These are phyloP conservation scores for Geranomyces variabilis DNA, from an alignment of 192 early-diverging fungal genomes.

Conservation along the genomic window DNA sequence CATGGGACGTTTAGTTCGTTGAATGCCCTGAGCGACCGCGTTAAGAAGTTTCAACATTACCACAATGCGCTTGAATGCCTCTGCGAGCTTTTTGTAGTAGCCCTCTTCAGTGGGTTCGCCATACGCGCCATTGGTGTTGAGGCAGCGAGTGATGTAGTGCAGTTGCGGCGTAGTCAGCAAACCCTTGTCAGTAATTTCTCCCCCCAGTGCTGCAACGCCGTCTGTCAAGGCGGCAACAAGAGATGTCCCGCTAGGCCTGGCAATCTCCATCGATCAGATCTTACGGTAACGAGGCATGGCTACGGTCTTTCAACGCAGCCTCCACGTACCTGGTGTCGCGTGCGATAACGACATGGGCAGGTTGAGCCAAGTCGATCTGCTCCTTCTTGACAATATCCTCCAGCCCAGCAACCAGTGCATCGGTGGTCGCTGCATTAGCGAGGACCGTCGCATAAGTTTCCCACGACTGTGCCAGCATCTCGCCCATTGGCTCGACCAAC, in stretches of 20 bases:
- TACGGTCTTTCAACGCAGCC: too few species aligned
- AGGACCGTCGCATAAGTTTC: constrained; percentile 87
- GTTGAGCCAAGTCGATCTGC: constrained; percentile 70
- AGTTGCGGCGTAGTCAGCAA: constrained; percentile 95
- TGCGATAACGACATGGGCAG: constrained; percentile 78
- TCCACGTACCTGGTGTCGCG: constrained; percentile 84
- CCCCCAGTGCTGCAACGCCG: constrained; percentile 76
- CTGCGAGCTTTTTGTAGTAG: constrained; percentile 88
- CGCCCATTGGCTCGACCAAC: constrained; percentile 95
- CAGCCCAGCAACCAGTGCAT: constrained; percentile 64
- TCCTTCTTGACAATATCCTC: constrained; percentile 64
- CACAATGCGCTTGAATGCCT: constrained; percentile 82
- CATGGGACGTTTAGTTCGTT: too few species aligned
- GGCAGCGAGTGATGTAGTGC: constrained; percentile 89
- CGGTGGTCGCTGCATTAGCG: constrained; percentile 78
- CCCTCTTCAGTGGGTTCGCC: constrained; percentile 89
- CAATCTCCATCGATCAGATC: background rate
- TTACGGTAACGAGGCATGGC: background rate
- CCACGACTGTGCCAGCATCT: constrained; percentile 98
- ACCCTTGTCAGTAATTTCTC: constrained; percentile 76
- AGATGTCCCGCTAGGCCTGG: constrained; percentile 80
- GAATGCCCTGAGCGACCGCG: background rate
- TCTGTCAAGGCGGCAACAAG: constrained; percentile 81
- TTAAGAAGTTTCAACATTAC: constrained; percentile 36
- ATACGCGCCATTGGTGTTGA: constrained; percentile 82